Conservation (phyloP, 2,329 filamentous ascomycete species). For the Exophiala viscosa region DNA sequence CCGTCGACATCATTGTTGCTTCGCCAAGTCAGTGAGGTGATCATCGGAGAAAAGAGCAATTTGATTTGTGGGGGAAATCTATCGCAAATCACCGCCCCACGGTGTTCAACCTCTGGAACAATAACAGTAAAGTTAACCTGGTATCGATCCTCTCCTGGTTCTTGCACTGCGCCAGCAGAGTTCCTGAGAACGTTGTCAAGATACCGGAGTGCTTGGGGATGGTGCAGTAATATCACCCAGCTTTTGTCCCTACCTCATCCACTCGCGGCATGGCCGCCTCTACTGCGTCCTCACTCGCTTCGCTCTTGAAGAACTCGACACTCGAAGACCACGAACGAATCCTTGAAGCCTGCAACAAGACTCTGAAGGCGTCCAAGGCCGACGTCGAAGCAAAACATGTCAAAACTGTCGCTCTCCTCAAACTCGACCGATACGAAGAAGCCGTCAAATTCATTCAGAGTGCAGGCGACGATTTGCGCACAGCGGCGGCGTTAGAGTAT, state of each 20-base stretch:
- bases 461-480: slow-evolving; percentile 52
- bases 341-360: slow-evolving; percentile 55
- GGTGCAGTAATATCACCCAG: not conserved
- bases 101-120: too few relatives aligned
- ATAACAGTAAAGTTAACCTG: too few relatives aligned
- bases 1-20: too few relatives aligned
- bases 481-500: slow-evolving; percentile 56
- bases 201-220: not conserved
- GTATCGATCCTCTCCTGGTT: too few relatives aligned
- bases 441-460: slow-evolving; percentile 55
- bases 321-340: slow-evolving; percentile 62
- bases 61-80: slow-evolving; percentile 3
- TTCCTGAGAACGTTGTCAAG: too few relatives aligned
- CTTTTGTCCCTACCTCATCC: not conserved
- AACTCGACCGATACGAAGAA: slow-evolving; percentile 62
- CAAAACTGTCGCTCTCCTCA: slow-evolving; percentile 58
- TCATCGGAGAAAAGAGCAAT: not conserved
- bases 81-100: not conserved
- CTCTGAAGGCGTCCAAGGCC: slow-evolving; percentile 55
- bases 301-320: slow-evolving; percentile 55
- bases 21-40: too few relatives aligned
- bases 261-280: slow-evolving; percentile 32
- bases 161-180: too few relatives aligned
- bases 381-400: slow-evolving; percentile 57
- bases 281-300: slow-evolving; percentile 48